Evolutionary conservation across 768 basidiomycete species (phyloP).

Genomic region (Suillus luteus): DNA sequence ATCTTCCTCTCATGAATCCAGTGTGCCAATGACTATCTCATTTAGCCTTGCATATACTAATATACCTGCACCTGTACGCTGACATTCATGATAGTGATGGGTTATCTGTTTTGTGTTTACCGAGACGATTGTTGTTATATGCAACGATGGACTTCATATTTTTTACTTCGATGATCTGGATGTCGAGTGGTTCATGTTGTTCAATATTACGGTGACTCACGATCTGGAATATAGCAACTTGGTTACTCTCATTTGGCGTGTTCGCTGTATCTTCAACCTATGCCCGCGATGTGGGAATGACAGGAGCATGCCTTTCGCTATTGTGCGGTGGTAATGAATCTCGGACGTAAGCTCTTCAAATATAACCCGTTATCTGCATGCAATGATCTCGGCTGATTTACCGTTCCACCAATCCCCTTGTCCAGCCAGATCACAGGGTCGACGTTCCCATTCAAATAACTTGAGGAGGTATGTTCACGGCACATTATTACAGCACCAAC

Average conservation of each 20-base stretch:
- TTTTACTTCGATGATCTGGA: background rate
- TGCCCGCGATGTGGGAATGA: background rate
- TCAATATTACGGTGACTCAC: background rate
- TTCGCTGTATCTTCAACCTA: background rate
- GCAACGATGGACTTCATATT: slow-evolving; percentile 1
- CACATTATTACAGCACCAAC: background rate
- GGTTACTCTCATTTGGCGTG: background rate
- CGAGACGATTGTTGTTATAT: background rate
- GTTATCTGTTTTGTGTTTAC: background rate
- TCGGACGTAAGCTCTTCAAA: background rate
- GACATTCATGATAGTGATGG: slow-evolving; percentile 2
- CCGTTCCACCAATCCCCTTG: no score
- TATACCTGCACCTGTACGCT: slow-evolving; percentile 1
- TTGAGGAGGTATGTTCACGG: no score
- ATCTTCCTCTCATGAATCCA: slow-evolving; percentile 39
- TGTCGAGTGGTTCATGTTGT: background rate
- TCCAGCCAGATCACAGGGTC: no score
- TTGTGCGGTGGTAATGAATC: background rate
- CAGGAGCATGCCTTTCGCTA: background rate
- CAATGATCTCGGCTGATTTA: no score
- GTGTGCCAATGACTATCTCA: background rate
- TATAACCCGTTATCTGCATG: no score
- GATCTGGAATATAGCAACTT: background rate
- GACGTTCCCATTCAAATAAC: no score
- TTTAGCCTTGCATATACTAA: slow-evolving; percentile 5